A percentile compares a stretch with the other conserved stretches of the same genome.
Evolutionary conservation across 352 stramenopile species (phyloP).

Genomic region (Globisporangium uncinulatum): DNA sequence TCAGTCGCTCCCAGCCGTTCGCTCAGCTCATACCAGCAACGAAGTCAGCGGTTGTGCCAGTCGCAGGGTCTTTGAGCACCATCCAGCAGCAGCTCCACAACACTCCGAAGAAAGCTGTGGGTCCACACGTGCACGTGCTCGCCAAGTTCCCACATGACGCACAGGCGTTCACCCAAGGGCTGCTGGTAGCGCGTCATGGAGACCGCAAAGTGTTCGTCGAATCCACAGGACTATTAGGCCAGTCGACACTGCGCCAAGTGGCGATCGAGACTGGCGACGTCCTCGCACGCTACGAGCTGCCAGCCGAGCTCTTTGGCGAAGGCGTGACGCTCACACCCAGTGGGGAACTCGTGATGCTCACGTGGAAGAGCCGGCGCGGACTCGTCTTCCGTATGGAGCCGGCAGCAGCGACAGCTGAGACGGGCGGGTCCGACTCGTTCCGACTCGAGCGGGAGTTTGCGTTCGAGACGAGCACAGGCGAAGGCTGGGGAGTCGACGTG

Average conservation of each 20-base stretch:
- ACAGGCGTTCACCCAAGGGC: conserved; percentile 82
- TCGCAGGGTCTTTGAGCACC: too few species aligned
- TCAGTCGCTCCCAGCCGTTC: too few species aligned
- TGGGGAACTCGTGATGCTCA: conserved; percentile 86
- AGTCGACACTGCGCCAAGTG: conserved; percentile 85
- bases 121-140: conserved; percentile 41
- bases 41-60: too few species aligned
- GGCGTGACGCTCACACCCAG: conserved; percentile 78
- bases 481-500: conserved; percentile 95
- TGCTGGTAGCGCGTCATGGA: conserved; percentile 49
- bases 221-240: conserved; percentile 86
- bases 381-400: conserved; percentile 66
- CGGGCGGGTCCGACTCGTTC: too few species aligned
- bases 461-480: conserved; percentile 62
- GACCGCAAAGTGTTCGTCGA: conserved; percentile 86
- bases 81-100: too few species aligned
- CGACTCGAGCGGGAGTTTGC: conserved; percentile 53
- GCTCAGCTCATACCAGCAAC: too few species aligned
- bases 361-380: conserved; percentile 84
- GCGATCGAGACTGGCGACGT: conserved; percentile 83
- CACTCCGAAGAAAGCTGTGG: conserved; percentile 17
- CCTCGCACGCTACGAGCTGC: conserved; percentile 51
- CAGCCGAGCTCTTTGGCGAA: conserved; percentile 84
- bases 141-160: conserved; percentile 75
- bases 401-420: conserved; percentile 20